phyloP scores from a whole-genome alignment of 345 rosid species.

The Cardamine occulta region DNA sequence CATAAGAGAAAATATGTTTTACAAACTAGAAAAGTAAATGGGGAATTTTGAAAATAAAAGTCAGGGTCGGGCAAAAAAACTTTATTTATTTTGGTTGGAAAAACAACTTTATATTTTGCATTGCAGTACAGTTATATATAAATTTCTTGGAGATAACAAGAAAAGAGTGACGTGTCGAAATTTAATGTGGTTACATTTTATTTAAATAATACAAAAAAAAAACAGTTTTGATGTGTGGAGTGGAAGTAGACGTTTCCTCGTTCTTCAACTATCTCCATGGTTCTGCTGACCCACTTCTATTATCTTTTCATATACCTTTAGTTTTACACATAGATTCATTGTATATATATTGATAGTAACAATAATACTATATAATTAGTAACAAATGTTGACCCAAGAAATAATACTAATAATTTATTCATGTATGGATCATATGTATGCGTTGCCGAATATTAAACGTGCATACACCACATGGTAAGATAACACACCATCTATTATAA shows the following conservation, averaged over 20 bases:
- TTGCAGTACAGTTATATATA: slow-evolving; percentile 1
- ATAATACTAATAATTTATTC: slow-evolving; percentile 15
- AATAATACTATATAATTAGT: slow-evolving; percentile 4
- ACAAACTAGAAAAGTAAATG: background rate
- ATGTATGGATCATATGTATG: slow-evolving; percentile 24
- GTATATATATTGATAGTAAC: slow-evolving; percentile 20
- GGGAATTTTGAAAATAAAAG: background rate
- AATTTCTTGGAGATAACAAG: background rate
- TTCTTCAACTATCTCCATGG: slow-evolving; percentile 37
- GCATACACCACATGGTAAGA: slow-evolving; percentile 29
- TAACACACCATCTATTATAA: background rate
- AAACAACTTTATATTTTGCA: background rate
- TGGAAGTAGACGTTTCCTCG: slow-evolving; percentile 44
- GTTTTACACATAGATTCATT: slow-evolving; percentile 14
- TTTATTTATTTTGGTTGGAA: background rate
- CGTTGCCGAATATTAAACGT: slow-evolving; percentile 35
- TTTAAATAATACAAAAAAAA: background rate
- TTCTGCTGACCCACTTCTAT: slow-evolving; percentile 42
- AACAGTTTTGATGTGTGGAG: slow-evolving; percentile 30
- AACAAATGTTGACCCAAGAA: slow-evolving; percentile 22
- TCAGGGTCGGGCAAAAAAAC: background rate
- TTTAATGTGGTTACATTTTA: background rate
- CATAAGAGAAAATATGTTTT: background rate
- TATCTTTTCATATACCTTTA: slow-evolving; percentile 1
- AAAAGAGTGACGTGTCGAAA: slow-evolving; percentile 27